phyloP scores from a whole-genome alignment of 495 filamentous ascomycete genomes.

The Clavariopsis aquatica region DNA sequence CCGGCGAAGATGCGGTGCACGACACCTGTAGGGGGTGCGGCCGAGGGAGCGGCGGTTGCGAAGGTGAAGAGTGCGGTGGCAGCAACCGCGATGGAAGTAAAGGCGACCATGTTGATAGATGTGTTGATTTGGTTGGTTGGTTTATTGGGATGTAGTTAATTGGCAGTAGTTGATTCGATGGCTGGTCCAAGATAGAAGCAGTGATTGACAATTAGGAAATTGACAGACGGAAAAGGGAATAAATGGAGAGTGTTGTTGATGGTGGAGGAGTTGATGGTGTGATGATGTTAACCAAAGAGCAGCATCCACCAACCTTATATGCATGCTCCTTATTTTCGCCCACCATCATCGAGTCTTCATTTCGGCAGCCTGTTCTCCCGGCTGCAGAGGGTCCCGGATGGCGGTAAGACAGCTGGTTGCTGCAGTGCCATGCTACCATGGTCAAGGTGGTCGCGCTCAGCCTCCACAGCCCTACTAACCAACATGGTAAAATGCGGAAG shows the following conservation, averaged over 20 bases:
- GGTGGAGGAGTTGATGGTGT: background rate
- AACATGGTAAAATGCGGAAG: background rate
- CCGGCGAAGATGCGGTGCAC: constrained; percentile 37
- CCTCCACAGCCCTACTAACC: constrained; percentile 6
- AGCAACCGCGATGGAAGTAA: constrained; percentile 20
- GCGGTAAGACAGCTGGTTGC: constrained; percentile 13
- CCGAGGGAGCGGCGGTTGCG: constrained; percentile 20
- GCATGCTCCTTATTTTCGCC: background rate
- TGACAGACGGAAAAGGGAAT: constrained; percentile 4
- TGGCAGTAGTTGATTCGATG: constrained; percentile 12
- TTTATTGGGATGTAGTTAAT: constrained; percentile 1
- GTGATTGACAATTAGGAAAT: constrained; percentile 15
- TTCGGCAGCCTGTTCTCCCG: background rate
- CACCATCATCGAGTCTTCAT: background rate
- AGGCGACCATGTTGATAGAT: constrained; percentile 33
- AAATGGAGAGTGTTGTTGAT: background rate
- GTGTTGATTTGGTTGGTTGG: constrained; percentile 9
- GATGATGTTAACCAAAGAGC: background rate
- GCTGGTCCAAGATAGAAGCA: background rate
- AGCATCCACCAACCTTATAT: background rate
- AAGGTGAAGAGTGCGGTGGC: constrained; percentile 11
- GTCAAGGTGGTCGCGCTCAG: background rate
- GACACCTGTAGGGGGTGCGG: constrained; percentile 10
- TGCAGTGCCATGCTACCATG: background rate
- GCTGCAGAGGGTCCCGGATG: background rate